A percentile compares a stretch with the other conserved stretches of the same genome.
These are phyloP conservation scores for Epichloe sibirici DNA, from an alignment of 2,329 filamentous ascomycete genomes.

Conservation along the genomic window DNA sequence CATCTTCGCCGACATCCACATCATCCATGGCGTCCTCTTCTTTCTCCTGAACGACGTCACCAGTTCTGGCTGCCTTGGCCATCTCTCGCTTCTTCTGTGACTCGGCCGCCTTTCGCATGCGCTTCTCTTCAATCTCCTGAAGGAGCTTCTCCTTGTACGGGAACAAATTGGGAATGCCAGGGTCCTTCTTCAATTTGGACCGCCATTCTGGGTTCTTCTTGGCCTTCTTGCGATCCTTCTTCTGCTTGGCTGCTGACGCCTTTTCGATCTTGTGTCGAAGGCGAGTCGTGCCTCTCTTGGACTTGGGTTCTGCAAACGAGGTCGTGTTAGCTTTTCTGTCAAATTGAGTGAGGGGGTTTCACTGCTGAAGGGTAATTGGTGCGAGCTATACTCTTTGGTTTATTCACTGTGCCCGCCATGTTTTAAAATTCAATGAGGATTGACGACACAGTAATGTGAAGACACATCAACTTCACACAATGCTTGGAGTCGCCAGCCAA, in stretches of 20 bases:
- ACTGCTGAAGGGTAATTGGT: neutral
- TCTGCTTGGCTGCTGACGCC: constrained; percentile 77
- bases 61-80: constrained; percentile 53
- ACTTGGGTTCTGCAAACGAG: constrained; percentile 63
- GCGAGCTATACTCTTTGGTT: constrained; percentile 36
- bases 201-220: constrained; percentile 98
- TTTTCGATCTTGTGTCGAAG: constrained; percentile 95
- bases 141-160: constrained; percentile 95
- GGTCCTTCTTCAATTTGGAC: constrained; percentile 91
- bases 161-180: constrained; percentile 92
- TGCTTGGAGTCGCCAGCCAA: neutral
- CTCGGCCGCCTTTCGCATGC: constrained; percentile 70
- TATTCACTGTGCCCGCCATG: constrained; percentile 44
- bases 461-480: neutral
- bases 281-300: constrained; percentile 81
- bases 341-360: too few relatives aligned
- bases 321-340: neutral
- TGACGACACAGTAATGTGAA: neutral
- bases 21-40: constrained; percentile 34
- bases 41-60: constrained; percentile 33
- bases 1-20: constrained; percentile 36
- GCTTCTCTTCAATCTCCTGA: constrained; percentile 85
- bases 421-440: constrained; percentile 5
- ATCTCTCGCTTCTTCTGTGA: constrained; percentile 57
- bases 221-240: constrained; percentile 74